Conservation (phyloP, 2,329 filamentous ascomycete genomes). For the Colletotrichum nymphaeae region DNA sequence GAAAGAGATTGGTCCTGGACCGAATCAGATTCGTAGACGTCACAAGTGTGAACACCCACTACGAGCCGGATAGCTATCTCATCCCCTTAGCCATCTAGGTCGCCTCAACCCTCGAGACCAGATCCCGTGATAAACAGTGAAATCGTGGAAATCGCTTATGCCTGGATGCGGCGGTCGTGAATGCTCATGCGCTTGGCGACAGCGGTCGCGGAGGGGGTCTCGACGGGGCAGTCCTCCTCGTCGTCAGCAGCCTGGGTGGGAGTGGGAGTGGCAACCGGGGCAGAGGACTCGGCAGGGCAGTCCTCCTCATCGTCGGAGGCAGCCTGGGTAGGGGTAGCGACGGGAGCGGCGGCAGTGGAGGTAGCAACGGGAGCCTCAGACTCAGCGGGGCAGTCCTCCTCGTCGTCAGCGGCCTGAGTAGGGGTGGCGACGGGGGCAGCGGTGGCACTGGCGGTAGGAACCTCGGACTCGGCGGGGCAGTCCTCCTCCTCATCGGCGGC, state of each 20-base stretch:
- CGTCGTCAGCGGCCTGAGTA: constrained; percentile 17
- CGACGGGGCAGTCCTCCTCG: constrained; percentile 26
- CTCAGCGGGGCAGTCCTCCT: constrained; percentile 25
- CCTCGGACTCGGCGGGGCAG: constrained; percentile 23
- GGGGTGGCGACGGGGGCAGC: constrained; percentile 14
- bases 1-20: constrained; percentile 17
- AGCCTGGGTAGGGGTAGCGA: constrained; percentile 9
- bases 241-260: constrained; percentile 17
- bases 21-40: constrained; percentile 9
- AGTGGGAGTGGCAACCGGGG: constrained; percentile 4
- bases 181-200: constrained; percentile 34
- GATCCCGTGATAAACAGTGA: not conserved
- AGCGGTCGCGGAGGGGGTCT: constrained; percentile 8
- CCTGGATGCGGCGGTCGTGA: constrained; percentile 33
- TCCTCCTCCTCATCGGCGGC: constrained; percentile 21
- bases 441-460: not conserved
- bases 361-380: constrained; percentile 11
- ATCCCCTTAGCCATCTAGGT: not conserved
- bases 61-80: not conserved
- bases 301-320: constrained; percentile 26
- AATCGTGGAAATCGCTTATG: not conserved
- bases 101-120: not conserved
- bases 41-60: constrained; percentile 21
- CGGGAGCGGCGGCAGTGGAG: not conserved
- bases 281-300: constrained; percentile 29